Base-by-base conservation (phyloP, 306 rosid species). In the Erythrophleum fordii region DNA sequence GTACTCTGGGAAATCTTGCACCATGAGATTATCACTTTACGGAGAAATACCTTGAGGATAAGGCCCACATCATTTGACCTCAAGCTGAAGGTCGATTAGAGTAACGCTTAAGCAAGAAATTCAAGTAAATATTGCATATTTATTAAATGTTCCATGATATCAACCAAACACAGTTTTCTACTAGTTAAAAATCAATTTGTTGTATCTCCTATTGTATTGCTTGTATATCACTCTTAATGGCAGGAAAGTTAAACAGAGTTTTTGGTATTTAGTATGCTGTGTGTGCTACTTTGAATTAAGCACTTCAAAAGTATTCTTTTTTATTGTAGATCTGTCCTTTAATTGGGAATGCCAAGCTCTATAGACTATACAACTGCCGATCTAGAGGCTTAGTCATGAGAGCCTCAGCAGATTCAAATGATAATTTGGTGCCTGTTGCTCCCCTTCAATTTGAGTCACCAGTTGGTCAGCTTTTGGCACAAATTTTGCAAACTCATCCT, bases 391-490 rank as follows among this genome's bases (percentile, higher is more conserved):
- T 92, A 71, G 75, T 78, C 68, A 80, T 83, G 34, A 89, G 87
- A 89, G 99, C 97, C 58, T 91, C 91, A 0, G 82, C 90, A 64
- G 86, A 83, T 83, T 82, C 99, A 80, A 88, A 84, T 53, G 93
- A 86, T 82, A 72, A 86, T 79, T 80, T 78, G 67, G 86, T 53
- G 79, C 92, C 89, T 55, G 73, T 88, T 86, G 89, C 98, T 81
- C 99, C 98, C 73, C 93, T 93, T 69, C 89, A 82, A 66, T 85
- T 87, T 53, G 93, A 93, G 78, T 89, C 99, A 76, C 97, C 99
- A 0, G 84, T 90, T 28, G 98, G 99, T 60, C 99, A 91, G 87
- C 85, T 95, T 85, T 88, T 95, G 95, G 91, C 86, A 26, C 99
- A 90, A 80, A 90, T 95, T 72, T 85, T 92, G 81, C 95, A 87